Conservation (phyloP, 2,329 filamentous ascomycete genomes). For the Fusarium beomiforme region DNA sequence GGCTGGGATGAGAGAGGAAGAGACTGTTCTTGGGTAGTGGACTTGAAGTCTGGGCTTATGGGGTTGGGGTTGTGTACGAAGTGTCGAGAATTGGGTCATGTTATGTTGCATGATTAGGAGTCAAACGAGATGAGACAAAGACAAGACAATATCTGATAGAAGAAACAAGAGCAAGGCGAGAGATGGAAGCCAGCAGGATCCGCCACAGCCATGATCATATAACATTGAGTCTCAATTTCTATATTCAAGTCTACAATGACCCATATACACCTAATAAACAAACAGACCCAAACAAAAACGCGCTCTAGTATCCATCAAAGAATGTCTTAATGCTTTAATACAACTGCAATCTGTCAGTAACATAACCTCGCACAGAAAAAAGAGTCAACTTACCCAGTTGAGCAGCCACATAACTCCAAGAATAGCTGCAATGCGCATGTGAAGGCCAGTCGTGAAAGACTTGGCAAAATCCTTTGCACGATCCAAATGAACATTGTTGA, state of each 20-base stretch:
- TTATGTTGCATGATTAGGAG: not conserved
- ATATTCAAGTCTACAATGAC: not conserved
- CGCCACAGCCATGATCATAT: not conserved
- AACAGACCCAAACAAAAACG: not conserved
- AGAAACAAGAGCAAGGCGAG: no score
- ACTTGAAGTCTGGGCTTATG: not conserved
- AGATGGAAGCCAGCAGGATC: no score
- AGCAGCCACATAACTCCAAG: constrained; percentile 39
- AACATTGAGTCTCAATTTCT: not conserved
- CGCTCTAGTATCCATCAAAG: not conserved
- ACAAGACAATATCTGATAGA: not conserved
- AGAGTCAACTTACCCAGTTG: constrained; percentile 32
- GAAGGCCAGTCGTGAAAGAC: not conserved
- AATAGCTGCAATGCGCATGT: constrained; percentile 25
- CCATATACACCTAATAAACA: not conserved
- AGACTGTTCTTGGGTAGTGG: constrained; percentile 11
- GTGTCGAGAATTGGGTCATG: not conserved
- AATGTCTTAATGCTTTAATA: constrained; percentile 10
- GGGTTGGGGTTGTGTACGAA: not conserved
- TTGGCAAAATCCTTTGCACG: constrained; percentile 10
- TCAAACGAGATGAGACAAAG: not conserved
- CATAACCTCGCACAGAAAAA: fast-evolving
- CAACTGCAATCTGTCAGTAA: constrained; percentile 28
- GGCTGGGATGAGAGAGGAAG: constrained; percentile 5
- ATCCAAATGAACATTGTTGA: constrained; percentile 11